phyloP scores from a whole-genome alignment of 2,329 filamentous ascomycete genomes.

The Beauveria sp. region DNA sequence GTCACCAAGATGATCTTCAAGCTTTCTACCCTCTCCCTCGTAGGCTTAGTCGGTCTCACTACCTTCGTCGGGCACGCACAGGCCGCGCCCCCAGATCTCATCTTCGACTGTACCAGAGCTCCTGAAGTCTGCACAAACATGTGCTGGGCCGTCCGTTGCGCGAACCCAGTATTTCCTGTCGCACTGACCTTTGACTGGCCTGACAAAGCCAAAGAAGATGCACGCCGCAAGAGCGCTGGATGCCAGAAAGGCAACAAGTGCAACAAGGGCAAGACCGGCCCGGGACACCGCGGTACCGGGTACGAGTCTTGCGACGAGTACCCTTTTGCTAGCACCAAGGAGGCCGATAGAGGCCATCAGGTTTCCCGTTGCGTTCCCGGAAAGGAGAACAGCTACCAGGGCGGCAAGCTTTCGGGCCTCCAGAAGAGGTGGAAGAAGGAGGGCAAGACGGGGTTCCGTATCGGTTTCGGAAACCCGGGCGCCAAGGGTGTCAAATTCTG shows the following conservation, averaged over 20 bases:
- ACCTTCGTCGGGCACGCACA: background rate
- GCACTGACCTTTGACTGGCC: constrained; percentile 13
- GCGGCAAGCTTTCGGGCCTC: constrained; percentile 2
- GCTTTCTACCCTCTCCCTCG: background rate
- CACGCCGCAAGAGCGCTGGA: constrained; percentile 11
- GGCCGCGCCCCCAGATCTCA: constrained; percentile 16
- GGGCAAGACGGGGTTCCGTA: constrained; percentile 3
- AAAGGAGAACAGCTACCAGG: constrained; percentile 12
- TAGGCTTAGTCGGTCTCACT: background rate
- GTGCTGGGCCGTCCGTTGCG: constrained; percentile 19
- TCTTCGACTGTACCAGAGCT: constrained; percentile 15
- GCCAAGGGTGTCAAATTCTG: constrained; percentile 14
- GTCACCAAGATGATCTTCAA: background rate
- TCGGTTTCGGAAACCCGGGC: constrained; percentile 16
- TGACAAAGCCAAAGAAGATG: background rate
- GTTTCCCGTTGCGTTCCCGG: constrained; percentile 17
- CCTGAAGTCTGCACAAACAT: constrained; percentile 19
- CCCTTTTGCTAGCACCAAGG: constrained; percentile 14
- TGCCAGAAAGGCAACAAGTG: constrained; percentile 12
- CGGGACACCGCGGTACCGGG: constrained; percentile 12
- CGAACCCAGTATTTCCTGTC: constrained; percentile 13
- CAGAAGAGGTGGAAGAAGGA: constrained; percentile 8
- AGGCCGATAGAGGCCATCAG: constrained; percentile 12
- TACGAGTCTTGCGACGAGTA: constrained; percentile 15
- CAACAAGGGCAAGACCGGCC: constrained; percentile 9